phyloP scores from a whole-genome alignment of 2,329 filamentous ascomycete genomes.

The Fusarium sp. region DNA sequence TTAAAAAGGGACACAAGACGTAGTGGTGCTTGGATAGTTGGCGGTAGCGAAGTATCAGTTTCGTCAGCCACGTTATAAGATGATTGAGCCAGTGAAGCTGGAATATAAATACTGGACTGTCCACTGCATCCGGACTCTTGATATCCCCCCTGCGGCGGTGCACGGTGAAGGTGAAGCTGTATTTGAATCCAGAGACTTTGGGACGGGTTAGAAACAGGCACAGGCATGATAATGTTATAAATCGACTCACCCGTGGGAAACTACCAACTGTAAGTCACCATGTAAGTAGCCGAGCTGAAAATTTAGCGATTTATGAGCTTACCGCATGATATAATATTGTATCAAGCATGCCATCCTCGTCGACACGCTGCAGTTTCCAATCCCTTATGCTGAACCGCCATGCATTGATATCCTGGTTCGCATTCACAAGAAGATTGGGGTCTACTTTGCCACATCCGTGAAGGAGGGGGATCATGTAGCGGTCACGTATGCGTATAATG shows the following conservation, averaged over 20 bases:
- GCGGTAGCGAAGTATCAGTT: conserved; percentile 4
- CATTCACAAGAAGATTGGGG: conserved; percentile 24
- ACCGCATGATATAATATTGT: conserved; percentile 46
- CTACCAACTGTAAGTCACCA: conserved; percentile 24
- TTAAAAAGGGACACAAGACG: conserved; percentile 39
- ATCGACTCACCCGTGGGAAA: conserved; percentile 43
- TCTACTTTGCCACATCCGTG: conserved; percentile 6
- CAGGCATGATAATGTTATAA: background rate
- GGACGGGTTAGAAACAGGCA: background rate
- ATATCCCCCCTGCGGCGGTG: conserved; percentile 14
- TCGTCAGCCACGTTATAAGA: conserved; percentile 1
- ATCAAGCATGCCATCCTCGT: conserved; percentile 37
- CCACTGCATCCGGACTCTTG: conserved; percentile 1
- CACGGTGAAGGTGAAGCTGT: conserved; percentile 24
- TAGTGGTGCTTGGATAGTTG: conserved; percentile 37
- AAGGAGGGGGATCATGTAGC: conserved; percentile 33
- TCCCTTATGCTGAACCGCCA: conserved; percentile 39
- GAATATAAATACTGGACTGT: conserved; percentile 10
- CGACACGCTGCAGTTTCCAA: conserved; percentile 34
- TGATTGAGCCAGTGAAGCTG: background rate
- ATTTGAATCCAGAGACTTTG: conserved; percentile 44
- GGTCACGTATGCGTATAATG: conserved; percentile 41
- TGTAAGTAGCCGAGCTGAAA: conserved; percentile 21
- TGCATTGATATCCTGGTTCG: conserved; percentile 28
- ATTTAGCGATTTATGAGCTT: conserved; percentile 10